Evolutionary conservation across 2,329 filamentous ascomycete species (phyloP), one percentile per base, ranked within the genome.

Genomic region (Curvularia spicifera): DNA sequence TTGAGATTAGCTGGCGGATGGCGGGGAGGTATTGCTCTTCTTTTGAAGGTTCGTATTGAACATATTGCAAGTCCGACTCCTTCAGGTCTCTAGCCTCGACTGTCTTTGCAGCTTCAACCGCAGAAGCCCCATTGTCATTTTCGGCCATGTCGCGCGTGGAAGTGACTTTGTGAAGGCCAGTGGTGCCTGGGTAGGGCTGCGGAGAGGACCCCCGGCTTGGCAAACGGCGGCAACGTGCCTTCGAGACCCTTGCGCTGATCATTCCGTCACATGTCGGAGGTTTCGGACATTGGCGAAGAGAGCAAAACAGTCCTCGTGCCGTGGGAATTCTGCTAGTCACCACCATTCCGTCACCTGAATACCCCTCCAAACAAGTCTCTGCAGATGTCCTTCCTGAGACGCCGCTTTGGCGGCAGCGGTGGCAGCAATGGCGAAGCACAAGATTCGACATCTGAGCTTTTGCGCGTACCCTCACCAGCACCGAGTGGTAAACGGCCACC

Each of bases 1-100:
- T 96, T 44, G 93, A 95, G 71, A 99, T 99, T 73, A 99, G 81
- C 56, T 93, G 89, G 54, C 94, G 89, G 78, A 99, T 97, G 42
- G 92, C 88, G 35, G 93, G 88, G 42, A 99, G 87, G 74, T 95
- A 88, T 55, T 81, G 79, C 51, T 84, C 82, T 72, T 89, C 87
- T 64, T 86, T 85, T 49, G 81, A 74, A 53, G 77, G 76, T 60
- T 86, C 81, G 73, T 89, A 90, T 68, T 84, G 84, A 59, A 85
- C 75, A 73, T 88, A 89, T 63, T 78, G 80, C 64, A 76, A 71
- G 85, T 74, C 85, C 20, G 67, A 55, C 1, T 53, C 53, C 65
- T 43, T 57, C 54, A 46, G 46, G 18, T 39, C 31, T 28, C 40
- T 47, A 20, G 40, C 10, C 4, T 18, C 33, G 26, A 24, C 20